A percentile compares a stretch with the other conserved stretches of the same genome.
Evolutionary conservation across 306 rosid genomes (phyloP).

Genomic region (Corylus heterophylla): DNA sequence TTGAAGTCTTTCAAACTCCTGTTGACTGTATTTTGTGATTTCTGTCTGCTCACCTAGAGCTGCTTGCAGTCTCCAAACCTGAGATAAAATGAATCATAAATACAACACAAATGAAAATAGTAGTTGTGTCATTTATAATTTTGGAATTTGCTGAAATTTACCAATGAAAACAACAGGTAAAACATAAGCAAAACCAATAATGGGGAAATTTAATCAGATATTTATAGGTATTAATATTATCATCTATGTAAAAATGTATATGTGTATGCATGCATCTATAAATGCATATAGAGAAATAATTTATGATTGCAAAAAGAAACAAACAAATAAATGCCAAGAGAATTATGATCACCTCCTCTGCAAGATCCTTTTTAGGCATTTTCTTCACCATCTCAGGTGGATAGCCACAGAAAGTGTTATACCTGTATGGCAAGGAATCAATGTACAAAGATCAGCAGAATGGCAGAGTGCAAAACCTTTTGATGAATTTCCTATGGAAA

Average conservation of each 20-base stretch:
- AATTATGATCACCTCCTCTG: constrained; percentile 84
- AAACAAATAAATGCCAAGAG: not conserved
- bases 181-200: not conserved
- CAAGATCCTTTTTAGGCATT: constrained; percentile 98
- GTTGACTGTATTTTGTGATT: constrained; percentile 87
- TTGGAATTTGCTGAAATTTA: not conserved
- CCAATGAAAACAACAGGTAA: not conserved
- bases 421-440: constrained; percentile 57
- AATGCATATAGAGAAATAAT: not conserved
- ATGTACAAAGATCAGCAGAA: constrained; percentile 28
- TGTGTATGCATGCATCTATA: too few species aligned
- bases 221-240: too few species aligned
- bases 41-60: constrained; percentile 97
- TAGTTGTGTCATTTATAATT: not conserved
- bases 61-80: constrained; percentile 99
- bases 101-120: constrained; percentile 4
- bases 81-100: constrained; percentile 27
- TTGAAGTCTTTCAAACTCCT: constrained; percentile 91
- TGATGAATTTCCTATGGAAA: not conserved
- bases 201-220: not conserved
- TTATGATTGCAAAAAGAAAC: not conserved
- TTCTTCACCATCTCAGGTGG: constrained; percentile 99
- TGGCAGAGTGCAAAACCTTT: not conserved
- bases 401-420: constrained; percentile 88
- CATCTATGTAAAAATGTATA: not conserved